Evolutionary conservation across 257 asterid species (phyloP).

Genomic region (Solanum pinnatisectum): DNA sequence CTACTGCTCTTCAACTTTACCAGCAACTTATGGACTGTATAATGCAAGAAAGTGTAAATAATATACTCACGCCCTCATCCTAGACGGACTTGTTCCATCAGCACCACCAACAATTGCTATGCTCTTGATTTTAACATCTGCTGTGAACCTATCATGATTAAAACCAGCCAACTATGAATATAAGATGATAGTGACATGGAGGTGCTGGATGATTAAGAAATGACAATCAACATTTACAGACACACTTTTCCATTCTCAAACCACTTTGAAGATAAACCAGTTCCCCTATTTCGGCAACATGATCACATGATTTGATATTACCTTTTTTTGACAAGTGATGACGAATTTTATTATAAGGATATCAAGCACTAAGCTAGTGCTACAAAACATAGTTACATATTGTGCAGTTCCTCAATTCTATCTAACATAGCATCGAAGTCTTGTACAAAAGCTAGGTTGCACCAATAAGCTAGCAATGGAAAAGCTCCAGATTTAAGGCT

Average conservation of each 20-base stretch:
- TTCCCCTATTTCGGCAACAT: neutral
- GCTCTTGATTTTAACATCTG: slow-evolving; percentile 95
- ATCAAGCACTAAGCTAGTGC: neutral
- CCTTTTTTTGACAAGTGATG: neutral
- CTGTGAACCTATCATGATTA: slow-evolving; percentile 53
- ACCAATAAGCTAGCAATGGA: neutral
- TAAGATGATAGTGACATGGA: neutral
- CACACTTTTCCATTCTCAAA: neutral
- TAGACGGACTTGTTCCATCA: slow-evolving; percentile 89
- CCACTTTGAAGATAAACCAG: neutral
- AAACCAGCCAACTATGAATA: neutral
- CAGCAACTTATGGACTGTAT: slow-evolving; percentile 4
- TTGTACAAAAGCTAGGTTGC: neutral
- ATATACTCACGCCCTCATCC: slow-evolving; percentile 88
- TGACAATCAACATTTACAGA: neutral
- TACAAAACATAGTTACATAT: neutral
- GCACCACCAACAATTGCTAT: slow-evolving; percentile 90
- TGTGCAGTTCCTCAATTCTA: neutral
- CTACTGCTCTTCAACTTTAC: neutral
- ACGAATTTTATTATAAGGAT: neutral
- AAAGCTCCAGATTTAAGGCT: neutral
- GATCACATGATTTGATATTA: neutral
- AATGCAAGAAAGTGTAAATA: neutral
- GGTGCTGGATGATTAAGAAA: neutral
- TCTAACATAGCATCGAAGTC: neutral